A percentile compares a stretch with the other conserved stretches of the same genome.
Conservation (phyloP, 371 early-diverging fungal genomes). For the Mortierella sp. region DNA sequence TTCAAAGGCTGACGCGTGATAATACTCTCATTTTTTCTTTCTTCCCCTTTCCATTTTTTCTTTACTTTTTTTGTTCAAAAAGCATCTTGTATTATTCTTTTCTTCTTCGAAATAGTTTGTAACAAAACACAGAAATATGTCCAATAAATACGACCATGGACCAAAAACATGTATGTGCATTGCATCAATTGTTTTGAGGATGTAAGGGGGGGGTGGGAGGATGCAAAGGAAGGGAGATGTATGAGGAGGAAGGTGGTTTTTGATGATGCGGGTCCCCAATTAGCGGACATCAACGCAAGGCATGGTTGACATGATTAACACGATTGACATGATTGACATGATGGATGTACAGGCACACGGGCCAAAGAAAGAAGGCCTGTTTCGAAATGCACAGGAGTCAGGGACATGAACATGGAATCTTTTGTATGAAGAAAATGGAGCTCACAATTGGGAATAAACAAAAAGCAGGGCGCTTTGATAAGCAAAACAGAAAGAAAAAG, state of each 20-base stretch:
- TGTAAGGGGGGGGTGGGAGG: neutral
- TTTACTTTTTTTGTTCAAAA: constrained; percentile 14
- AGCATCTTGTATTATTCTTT: constrained; percentile 12
- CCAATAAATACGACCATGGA: neutral
- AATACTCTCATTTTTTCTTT: neutral
- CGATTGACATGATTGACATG: too few species aligned
- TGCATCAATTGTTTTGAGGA: neutral
- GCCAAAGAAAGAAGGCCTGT: too few species aligned
- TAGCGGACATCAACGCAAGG: too few species aligned
- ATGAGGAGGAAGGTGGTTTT: too few species aligned
- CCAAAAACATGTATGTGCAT: neutral
- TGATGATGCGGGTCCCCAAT: too few species aligned
- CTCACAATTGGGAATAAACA: neutral
- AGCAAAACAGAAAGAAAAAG: neutral
- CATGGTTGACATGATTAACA: too few species aligned
- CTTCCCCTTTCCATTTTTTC: neutral
- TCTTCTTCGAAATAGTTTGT: neutral
- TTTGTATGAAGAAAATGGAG: too few species aligned
- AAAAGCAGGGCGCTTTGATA: neutral
- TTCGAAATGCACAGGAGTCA: too few species aligned
- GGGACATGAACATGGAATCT: neutral
- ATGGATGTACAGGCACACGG: too few species aligned
- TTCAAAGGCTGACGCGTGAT: neutral
- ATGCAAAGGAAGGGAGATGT: too few species aligned
- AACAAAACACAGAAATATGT: constrained; percentile 10